phyloP scores from a whole-genome alignment of 192 early-diverging fungal species.

The Coemansia sp. region DNA sequence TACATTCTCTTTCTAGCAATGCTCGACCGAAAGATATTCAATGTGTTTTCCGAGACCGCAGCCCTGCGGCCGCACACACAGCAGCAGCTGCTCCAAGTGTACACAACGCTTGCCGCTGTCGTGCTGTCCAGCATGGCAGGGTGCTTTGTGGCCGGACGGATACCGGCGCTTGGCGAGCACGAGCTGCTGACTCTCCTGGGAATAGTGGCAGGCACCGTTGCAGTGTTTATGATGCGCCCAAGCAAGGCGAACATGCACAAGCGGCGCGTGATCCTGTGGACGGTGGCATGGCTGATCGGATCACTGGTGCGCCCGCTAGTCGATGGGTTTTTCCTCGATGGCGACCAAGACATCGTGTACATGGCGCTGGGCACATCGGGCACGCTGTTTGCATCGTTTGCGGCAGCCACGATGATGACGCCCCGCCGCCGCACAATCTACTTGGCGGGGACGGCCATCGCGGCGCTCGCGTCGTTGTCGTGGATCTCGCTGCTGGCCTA shows the following conservation, averaged over 20 bases:
- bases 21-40: constrained; percentile 14
- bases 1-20: not conserved
- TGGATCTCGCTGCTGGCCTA: constrained; percentile 18
- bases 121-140: constrained; percentile 19
- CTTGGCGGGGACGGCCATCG: constrained; percentile 13
- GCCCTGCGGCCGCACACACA: constrained; percentile 20
- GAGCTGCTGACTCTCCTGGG: constrained; percentile 1
- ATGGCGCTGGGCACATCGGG: constrained; percentile 13
- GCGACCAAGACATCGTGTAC: constrained; percentile 17
- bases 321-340: constrained; percentile 6
- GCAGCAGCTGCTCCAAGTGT: constrained; percentile 27
- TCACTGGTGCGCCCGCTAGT: constrained; percentile 10
- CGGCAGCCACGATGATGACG: constrained; percentile 22
- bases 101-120: constrained; percentile 17
- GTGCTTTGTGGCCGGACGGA: constrained; percentile 9
- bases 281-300: constrained; percentile 8
- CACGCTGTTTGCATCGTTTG: constrained; percentile 37
- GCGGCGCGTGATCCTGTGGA: constrained; percentile 30
- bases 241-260: constrained; percentile 14
- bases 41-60: constrained; percentile 23
- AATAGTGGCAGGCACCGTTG: not conserved
- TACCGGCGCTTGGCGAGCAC: not conserved
- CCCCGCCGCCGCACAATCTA: constrained; percentile 18
- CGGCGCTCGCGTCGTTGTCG: constrained; percentile 11
- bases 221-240: constrained; percentile 11